Base-by-base conservation (phyloP, 2,329 filamentous ascomycete species). In the Penicillium glabrum region DNA sequence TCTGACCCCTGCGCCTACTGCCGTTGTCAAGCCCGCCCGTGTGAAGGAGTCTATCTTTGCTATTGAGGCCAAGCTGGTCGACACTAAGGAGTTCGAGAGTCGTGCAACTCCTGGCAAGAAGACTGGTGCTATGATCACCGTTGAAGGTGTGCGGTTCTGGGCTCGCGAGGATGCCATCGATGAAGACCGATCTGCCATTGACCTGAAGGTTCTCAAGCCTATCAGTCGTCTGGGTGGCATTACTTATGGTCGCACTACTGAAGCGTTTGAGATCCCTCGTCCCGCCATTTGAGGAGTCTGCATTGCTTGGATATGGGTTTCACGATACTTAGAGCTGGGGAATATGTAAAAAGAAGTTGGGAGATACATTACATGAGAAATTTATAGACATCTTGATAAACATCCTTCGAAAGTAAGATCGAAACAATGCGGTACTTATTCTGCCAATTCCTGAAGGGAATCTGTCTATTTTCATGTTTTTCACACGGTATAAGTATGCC, bases 91-190 rank as follows among this genome's bases (percentile, higher is more conserved):
- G 75, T 96, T 91, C 76, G 88, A 93, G 73, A 90, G 87, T 72
- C 82, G 82, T 51, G 80, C 80, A 0, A 86, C 77, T 2, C 88
- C 89, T 0, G 91, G 90, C 2, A 88, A 87, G 77, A 92, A 87
- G 79, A 88, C 88, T 1, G 86, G 88, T 1, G 87, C 89, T 4
- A 69, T 96, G 61, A 89, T 84, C 1, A 83, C 96, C 33, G 80
- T 97, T 13, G 91, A 97, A 77, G 93, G 91, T 0, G 87, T 89
- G 33, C 82, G 88, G 27, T 96, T 97, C 70, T 97, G 93, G 91
- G 91, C 87, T 2, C 79, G 93, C 52, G 91, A 96, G 71, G 93
- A 97, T 76, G 92, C 92, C 2, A 79, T 96, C 59, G 90, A 96
- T 66, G 85, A 90, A 69, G 87, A 91, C 9, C 83, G 80, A 68